These are phyloP conservation scores for Chaetomium sp. DNA, from an alignment of 2,329 filamentous ascomycete species.

Conservation along the genomic window DNA sequence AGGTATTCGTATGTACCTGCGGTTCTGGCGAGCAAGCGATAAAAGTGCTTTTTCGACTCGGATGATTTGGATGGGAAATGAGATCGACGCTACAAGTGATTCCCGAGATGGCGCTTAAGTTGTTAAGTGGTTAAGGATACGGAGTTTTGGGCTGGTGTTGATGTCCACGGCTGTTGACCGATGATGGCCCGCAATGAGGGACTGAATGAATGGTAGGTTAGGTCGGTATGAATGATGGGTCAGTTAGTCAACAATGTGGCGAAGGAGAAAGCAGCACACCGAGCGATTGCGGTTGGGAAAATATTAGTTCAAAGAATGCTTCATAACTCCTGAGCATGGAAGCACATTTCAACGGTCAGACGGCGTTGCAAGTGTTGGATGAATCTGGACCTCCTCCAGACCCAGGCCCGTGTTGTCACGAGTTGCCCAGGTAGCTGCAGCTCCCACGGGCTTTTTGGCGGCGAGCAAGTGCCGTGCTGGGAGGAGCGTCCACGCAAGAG, in stretches of 20 bases:
- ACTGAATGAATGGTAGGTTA: not conserved
- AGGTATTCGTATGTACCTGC: too few species aligned
- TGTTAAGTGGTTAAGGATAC: not conserved
- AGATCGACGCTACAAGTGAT: conserved; percentile 12
- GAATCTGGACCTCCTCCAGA: not conserved
- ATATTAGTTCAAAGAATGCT: not conserved
- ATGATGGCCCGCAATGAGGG: not conserved
- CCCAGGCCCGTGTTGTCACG: conserved; percentile 2
- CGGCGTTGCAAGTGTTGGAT: not conserved
- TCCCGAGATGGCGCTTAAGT: not conserved
- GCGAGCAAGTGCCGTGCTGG: not conserved
- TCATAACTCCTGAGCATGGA: conserved; percentile 5
- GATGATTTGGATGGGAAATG: not conserved
- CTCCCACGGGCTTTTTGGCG: not conserved
- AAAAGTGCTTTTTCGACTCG: not conserved
- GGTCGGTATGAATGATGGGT: not conserved
- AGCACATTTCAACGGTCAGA: not conserved
- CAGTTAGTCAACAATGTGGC: not conserved
- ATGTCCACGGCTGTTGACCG: not conserved
- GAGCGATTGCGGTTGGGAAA: not conserved
- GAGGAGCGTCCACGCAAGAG: not conserved
- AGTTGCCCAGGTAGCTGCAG: not conserved
- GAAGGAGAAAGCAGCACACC: not conserved
- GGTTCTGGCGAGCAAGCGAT: not conserved
- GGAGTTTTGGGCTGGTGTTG: not conserved